Base-by-base conservation (phyloP, 2,329 filamentous ascomycete genomes). In the Zymoseptoria crescenta region DNA sequence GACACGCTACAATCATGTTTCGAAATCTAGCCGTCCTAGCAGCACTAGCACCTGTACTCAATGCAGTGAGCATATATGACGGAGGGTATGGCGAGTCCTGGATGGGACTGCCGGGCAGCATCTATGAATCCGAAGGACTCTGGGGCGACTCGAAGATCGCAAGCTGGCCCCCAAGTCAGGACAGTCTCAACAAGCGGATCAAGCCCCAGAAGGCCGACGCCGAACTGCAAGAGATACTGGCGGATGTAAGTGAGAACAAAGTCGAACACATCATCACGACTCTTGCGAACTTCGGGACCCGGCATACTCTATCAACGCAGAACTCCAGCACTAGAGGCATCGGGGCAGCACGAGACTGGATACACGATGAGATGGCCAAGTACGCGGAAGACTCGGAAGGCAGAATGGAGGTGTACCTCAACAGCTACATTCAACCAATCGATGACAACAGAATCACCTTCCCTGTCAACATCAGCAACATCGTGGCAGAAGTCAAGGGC, bases 331-430 rank as follows among this genome's bases (percentile, higher is more conserved):
- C 74, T 1, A 73, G 78, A 4, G 82, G 82, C 1, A 83, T 84
- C 56, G 80, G 81, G 1, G 81, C 81, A 5, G 81, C 82, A 9
- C 70, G 81, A 60, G 80, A 83, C 65, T 84, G 81, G 81, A 79
- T 84, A 53, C 75, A 75, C 30, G 70, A 71, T 24, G 77, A 83
- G 67, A 81, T 82, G 74, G 70, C 72, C 50, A 71, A 69, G 45
- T 78, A 79, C 61, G 81, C 81, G 2, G 70, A 74, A 19, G 70
- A 73, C 3, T 78, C 77, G 52, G 75, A 79, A n/a, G 80, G 81
- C 0, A 71, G 74, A 20, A 78, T 84, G 74, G 75, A 70, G 0
- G 80, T 84, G 3, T 74, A 75, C 52, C 75, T 81, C 50, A 74
- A 77, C 28, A 76, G 77, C 41, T 84, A 84, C 68, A 72, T 80